phyloP scores from a whole-genome alignment of 2,329 filamentous ascomycete genomes.

The Periglandula ipomoeae region DNA sequence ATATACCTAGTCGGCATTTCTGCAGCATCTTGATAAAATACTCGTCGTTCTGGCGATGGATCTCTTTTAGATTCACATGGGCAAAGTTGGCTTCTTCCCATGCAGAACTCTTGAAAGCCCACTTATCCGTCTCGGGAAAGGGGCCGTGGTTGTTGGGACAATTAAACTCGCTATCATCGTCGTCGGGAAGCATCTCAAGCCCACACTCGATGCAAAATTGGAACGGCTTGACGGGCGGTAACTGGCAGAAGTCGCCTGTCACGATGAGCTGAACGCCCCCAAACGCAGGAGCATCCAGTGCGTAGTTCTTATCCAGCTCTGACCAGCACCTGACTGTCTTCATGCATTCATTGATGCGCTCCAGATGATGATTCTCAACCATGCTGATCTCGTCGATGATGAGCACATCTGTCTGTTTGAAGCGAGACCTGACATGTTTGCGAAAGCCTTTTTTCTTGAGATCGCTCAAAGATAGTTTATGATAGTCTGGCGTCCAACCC shows the following conservation, averaged over 20 bases:
- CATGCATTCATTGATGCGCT: slow-evolving; percentile 17
- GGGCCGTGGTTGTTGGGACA: neutral
- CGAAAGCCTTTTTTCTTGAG: neutral
- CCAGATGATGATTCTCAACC: slow-evolving; percentile 40
- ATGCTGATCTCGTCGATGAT: slow-evolving; percentile 61
- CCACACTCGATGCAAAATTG: slow-evolving; percentile 14
- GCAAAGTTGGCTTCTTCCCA: slow-evolving; percentile 47
- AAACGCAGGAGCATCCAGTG: slow-evolving; percentile 11
- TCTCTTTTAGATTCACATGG: slow-evolving; percentile 41
- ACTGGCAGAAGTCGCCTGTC: slow-evolving; percentile 45
- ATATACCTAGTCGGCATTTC: slow-evolving; percentile 39
- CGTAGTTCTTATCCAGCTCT: neutral
- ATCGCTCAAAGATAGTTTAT: neutral
- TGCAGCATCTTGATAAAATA: slow-evolving; percentile 46
- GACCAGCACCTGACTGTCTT: slow-evolving; percentile 18
- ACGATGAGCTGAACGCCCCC: slow-evolving; percentile 18
- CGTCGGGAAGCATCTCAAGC: slow-evolving; percentile 10
- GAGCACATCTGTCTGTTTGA: slow-evolving; percentile 41
- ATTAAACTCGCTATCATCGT: neutral
- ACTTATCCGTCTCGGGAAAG: slow-evolving; percentile 40
- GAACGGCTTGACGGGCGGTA: slow-evolving; percentile 51
- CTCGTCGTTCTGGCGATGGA: slow-evolving; percentile 48
- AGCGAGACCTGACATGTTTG: slow-evolving; percentile 19
- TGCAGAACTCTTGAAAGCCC: slow-evolving; percentile 47
- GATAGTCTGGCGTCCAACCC: slow-evolving; percentile 39